These are phyloP conservation scores for Fusarium sambucinum DNA, from an alignment of 2,329 filamentous ascomycete species.

Conservation along the genomic window DNA sequence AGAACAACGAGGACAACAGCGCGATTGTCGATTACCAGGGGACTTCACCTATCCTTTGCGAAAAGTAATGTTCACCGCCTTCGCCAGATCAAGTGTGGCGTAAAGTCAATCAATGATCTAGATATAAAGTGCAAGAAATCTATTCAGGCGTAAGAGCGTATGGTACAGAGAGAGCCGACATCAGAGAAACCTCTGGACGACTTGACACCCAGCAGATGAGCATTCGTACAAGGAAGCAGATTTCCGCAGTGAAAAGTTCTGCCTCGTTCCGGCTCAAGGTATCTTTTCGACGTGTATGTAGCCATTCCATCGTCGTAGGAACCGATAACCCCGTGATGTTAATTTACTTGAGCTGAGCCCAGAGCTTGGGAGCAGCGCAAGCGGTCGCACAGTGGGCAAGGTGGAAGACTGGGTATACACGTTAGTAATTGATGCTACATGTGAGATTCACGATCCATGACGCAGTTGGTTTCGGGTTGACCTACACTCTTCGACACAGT, in stretches of 20 bases:
- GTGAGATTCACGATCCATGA: slow-evolving; percentile 16
- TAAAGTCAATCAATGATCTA: slow-evolving; percentile 23
- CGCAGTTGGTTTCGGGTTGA: slow-evolving; percentile 14
- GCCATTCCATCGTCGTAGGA: slow-evolving; percentile 42
- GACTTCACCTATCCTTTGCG: not conserved
- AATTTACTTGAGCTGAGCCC: slow-evolving; percentile 87
- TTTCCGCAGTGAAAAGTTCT: slow-evolving; percentile 31
- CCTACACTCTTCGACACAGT: slow-evolving; percentile 99
- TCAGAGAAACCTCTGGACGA: slow-evolving; percentile 35
- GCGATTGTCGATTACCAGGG: no score
- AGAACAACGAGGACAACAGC: not conserved
- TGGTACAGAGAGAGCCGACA: slow-evolving; percentile 48
- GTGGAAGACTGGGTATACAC: slow-evolving; percentile 83
- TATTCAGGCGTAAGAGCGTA: slow-evolving; percentile 52
- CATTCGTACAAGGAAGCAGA: slow-evolving; percentile 44
- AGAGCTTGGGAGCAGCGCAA: slow-evolving; percentile 97
- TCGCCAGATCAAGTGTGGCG: not conserved
- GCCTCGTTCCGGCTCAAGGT: slow-evolving; percentile 43
- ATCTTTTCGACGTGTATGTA: slow-evolving; percentile 44
- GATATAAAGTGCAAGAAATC: slow-evolving; percentile 44
- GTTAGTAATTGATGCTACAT: slow-evolving; percentile 29
- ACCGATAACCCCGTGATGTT: slow-evolving; percentile 31
- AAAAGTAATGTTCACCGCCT: not conserved
- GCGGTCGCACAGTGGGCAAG: slow-evolving; percentile 93
- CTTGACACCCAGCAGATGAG: slow-evolving; percentile 41